Evolutionary conservation across 805 yeast species (phyloP), one percentile per base, ranked within the genome.

Genomic region (Saccharomycodes ludwigii): DNA sequence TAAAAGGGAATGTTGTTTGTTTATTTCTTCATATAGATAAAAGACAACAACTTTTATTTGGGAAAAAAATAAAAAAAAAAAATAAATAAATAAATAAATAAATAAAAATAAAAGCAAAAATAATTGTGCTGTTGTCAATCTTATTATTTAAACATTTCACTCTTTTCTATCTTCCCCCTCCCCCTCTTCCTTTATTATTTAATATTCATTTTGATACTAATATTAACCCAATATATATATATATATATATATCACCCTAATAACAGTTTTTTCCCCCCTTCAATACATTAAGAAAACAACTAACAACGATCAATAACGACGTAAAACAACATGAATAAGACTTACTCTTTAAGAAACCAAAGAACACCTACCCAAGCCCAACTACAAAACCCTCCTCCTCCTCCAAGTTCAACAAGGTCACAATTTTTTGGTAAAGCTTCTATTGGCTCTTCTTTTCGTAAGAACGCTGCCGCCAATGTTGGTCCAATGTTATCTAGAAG

Each of bases 341-440:
- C 91, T 8, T 80, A 80, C 55, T 80, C 91, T 14, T 61, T 80
- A 52, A 76, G 88, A 72, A 66, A 74, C 48, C 59, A 78, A 35
- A 81, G 95, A 62, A 97, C 96, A 24, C 98, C 98, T 40, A 86
- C 98, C 36, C 97, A 97, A 38, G 73, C 95, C 44, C 95, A 88
- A 63, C 62, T 88, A 61, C 86, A 79, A 57, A 71, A 81, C 31
- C 88, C 94, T 34, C 97, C 97, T 29, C 97, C 96, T 43, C 77
- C 94, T 25, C 76, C 95, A 20, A 65, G 94, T 33, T 80, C 96
- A 50, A 84, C 84, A 66, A 50, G 68, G 38, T 71, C 76, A 48
- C 76, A 76, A 52, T 88, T 86, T 65, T 88, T 91, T 52, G 97
- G 97, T 52, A 75, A 76, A 58, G 84, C 86, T 35, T 65, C 65